Evolutionary conservation across 140 eudicot species (phyloP).

Genomic region (Bidens hawaiensis): DNA sequence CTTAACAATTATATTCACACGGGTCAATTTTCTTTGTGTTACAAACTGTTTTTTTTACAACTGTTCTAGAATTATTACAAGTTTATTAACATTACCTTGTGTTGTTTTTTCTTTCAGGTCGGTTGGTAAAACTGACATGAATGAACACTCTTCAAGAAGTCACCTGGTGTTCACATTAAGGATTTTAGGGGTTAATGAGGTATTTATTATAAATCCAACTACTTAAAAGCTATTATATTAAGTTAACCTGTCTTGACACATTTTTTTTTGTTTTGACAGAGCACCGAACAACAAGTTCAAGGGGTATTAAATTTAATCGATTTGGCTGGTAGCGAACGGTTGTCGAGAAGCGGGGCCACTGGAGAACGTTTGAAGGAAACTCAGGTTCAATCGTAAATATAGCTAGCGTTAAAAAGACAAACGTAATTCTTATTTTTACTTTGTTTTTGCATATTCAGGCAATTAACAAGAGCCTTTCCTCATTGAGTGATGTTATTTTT

Average conservation of each 20-base stretch:
- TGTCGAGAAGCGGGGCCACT: conserved; percentile 90
- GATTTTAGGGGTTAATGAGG: conserved; percentile 82
- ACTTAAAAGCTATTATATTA: background rate
- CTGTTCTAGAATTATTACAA: too few species aligned
- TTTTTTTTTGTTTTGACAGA: conserved; percentile 30
- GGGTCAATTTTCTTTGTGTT: background rate
- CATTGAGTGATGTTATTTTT: conserved; percentile 85
- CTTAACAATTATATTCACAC: background rate
- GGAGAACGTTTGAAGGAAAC: conserved; percentile 94
- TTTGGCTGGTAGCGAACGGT: conserved; percentile 96
- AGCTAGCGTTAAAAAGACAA: background rate
- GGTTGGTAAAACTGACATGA: conserved; percentile 95
- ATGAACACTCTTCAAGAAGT: conserved; percentile 88
- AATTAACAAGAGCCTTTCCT: conserved; percentile 83
- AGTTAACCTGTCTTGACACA: background rate
- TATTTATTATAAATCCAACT: conserved; percentile 13
- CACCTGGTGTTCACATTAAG: conserved; percentile 86
- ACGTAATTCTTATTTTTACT: conserved; percentile 6
- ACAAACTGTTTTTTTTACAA: too few species aligned
- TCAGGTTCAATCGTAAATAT: conserved; percentile 37
- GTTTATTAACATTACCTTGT: background rate
- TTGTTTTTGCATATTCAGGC: conserved; percentile 40
- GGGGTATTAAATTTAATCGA: conserved; percentile 90
- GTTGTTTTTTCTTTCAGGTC: conserved; percentile 49
- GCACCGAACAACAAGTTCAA: conserved; percentile 90